These are phyloP conservation scores for Penicillium capsulatum DNA, from an alignment of 2,329 filamentous ascomycete genomes.

Conservation along the genomic window DNA sequence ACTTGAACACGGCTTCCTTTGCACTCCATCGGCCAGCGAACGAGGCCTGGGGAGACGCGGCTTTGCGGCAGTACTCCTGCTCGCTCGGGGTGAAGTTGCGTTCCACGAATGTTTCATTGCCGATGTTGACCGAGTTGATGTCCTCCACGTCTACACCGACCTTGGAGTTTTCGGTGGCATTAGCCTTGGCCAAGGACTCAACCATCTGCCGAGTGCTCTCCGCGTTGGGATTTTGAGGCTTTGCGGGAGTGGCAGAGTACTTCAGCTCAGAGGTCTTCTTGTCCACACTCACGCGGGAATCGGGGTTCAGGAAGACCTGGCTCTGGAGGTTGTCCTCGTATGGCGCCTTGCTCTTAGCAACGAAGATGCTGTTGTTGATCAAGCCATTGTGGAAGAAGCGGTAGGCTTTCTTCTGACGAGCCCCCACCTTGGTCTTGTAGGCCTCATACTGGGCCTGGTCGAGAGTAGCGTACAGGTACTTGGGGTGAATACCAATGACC, in stretches of 20 bases:
- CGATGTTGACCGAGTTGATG: constrained; percentile 79
- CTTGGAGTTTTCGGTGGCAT: constrained; percentile 62
- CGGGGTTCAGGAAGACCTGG: constrained; percentile 88
- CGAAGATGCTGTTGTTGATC: constrained; percentile 97
- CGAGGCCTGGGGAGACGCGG: constrained; percentile 75
- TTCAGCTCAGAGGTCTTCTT: constrained; percentile 79
- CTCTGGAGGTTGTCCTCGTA: constrained; percentile 85
- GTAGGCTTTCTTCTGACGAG: constrained; percentile 97
- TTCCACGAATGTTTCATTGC: constrained; percentile 89
- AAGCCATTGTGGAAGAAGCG: constrained; percentile 97
- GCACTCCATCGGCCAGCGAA: constrained; percentile 96
- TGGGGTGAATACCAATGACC: constrained; percentile 93
- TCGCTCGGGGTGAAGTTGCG: constrained; percentile 88
- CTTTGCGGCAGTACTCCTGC: constrained; percentile 78
- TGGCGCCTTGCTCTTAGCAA: constrained; percentile 86
- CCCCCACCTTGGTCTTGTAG: constrained; percentile 84
- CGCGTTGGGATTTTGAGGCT: constrained; percentile 53
- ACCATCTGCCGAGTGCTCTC: constrained; percentile 70
- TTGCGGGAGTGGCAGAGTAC: constrained; percentile 67
- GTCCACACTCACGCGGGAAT: constrained; percentile 77
- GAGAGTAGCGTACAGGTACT: constrained; percentile 91
- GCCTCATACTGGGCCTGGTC: constrained; percentile 75
- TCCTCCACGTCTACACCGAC: constrained; percentile 93
- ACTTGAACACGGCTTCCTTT: constrained; percentile 98
- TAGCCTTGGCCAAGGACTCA: constrained; percentile 68